These are phyloP conservation scores for Blastocystis hominis DNA, from an alignment of 352 stramenopile species.

Conservation along the genomic window DNA sequence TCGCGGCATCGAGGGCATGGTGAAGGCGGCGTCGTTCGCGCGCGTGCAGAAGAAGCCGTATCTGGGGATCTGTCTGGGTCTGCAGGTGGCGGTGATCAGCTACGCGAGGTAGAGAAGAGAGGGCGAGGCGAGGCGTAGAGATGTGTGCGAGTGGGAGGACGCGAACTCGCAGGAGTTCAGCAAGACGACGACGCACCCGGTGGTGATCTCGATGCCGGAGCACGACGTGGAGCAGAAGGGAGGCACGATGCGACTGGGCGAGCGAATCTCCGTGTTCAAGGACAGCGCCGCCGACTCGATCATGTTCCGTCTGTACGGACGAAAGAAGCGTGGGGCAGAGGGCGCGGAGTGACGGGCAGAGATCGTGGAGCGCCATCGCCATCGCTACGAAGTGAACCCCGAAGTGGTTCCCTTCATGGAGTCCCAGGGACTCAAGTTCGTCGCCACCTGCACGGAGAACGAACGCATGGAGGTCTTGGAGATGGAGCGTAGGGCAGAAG, in stretches of 20 bases:
- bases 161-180: conserved; percentile 68
- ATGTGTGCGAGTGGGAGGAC: conserved; percentile 52
- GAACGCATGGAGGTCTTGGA: conserved; percentile 97
- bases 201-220: conserved; percentile 99
- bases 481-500: conserved; percentile 67
- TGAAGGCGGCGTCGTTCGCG: conserved; percentile 84
- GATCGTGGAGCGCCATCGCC: conserved; percentile 89
- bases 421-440: conserved; percentile 83
- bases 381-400: conserved; percentile 98
- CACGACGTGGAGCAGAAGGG: conserved; percentile 92
- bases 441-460: conserved; percentile 87
- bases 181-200: conserved; percentile 68
- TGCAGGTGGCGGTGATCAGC: conserved; percentile 70
- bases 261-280: conserved; percentile 54
- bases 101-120: conserved; percentile 48
- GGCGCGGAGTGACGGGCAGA: conserved; percentile 76
- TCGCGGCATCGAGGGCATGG: conserved; percentile 92
- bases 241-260: conserved; percentile 97
- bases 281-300: neutral
- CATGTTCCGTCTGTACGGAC: conserved; percentile 58
- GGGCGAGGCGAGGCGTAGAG: neutral
- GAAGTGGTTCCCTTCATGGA: conserved; percentile 74
- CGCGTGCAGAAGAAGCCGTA: conserved; percentile 87
- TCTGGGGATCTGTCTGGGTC: conserved; percentile 94
- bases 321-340: conserved; percentile 71